Evolutionary conservation across 129 eudicot species (phyloP), one percentile per base, ranked within the genome.

Genomic region (Pulicaria dysenterica): DNA sequence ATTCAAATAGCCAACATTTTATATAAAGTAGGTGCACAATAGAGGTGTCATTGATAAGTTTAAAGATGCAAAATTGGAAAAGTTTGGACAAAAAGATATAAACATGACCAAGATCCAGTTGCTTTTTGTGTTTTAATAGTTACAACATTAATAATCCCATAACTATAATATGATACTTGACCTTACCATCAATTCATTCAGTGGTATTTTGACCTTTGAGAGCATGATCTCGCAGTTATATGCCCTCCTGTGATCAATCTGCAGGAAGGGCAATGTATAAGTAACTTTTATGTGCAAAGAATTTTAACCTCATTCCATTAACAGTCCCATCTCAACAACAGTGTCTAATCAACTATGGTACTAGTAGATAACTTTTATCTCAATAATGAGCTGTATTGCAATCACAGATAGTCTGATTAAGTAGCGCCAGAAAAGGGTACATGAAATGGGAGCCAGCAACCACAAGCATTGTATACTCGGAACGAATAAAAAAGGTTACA

Each of bases 181-280:
- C 58, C 92, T 81, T 82, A 90, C 98, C 96, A 88, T 83, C 70
- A 90, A 69, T 40, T 95, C 96, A 36, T 73, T 86, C 64, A 89
- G 63, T 5, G 98, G 92, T 80, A 83, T 77, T 78, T 89, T 93
- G 70, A 93, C 96, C 82, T 89, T 93, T 44, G 98, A 89, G 57
- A 93, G 98, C 98, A 93, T 93, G 70, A 93, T 93, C 74, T 89
- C 96, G 74, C 96, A 89, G 84, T 93, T 93, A 78, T 85, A 87
- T 13, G 98, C 98, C 47, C 98, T 88, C 72, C 96, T 81, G 65
- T 75, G 96, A 7, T 89, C 98, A 78, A 93, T 69, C 98, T 93
- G 85, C 77, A 78, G 55, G 38, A 76, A 63, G 34, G 19, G 40
- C 19, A 55, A 64, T 17, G 13, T 63, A 55, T 14, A 71, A 50